These are phyloP conservation scores for Pistacia vera DNA, from an alignment of 345 rosid genomes.

Conservation along the genomic window DNA sequence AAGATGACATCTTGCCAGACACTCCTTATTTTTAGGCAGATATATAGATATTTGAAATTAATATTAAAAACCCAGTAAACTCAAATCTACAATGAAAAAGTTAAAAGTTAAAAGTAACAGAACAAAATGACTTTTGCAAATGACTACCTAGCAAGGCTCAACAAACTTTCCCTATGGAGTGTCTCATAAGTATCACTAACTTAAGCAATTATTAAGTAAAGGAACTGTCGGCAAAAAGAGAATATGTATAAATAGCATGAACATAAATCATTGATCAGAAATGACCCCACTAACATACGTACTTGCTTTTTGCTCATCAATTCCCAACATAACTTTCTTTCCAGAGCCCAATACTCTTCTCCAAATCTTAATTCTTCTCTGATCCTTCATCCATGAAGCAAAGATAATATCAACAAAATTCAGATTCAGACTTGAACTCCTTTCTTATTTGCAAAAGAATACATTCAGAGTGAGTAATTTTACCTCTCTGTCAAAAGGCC, in stretches of 20 bases:
- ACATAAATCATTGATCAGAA: background rate
- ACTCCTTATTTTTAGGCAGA: too few species aligned
- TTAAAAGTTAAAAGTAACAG: too few species aligned
- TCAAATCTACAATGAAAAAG: too few species aligned
- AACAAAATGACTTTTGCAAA: background rate
- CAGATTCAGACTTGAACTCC: slow-evolving; percentile 4
- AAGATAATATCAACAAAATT: background rate
- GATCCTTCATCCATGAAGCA: slow-evolving; percentile 49
- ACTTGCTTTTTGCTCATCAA: slow-evolving; percentile 55
- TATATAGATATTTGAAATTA: too few species aligned
- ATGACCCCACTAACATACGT: background rate
- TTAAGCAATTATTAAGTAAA: background rate
- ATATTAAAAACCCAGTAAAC: too few species aligned
- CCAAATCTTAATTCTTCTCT: slow-evolving; percentile 67
- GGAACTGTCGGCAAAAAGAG: background rate
- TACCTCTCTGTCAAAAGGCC: slow-evolving; percentile 76
- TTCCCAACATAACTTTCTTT: slow-evolving; percentile 83
- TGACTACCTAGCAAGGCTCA: background rate
- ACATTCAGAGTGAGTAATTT: background rate
- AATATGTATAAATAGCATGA: background rate
- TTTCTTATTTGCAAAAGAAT: background rate
- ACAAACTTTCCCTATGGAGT: background rate
- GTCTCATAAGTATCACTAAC: background rate
- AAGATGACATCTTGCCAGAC: too few species aligned
- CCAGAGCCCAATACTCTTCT: slow-evolving; percentile 85